phyloP scores from a whole-genome alignment of 1,284 basidiomycete species.

The Cutaneotrichosporon sp. region DNA sequence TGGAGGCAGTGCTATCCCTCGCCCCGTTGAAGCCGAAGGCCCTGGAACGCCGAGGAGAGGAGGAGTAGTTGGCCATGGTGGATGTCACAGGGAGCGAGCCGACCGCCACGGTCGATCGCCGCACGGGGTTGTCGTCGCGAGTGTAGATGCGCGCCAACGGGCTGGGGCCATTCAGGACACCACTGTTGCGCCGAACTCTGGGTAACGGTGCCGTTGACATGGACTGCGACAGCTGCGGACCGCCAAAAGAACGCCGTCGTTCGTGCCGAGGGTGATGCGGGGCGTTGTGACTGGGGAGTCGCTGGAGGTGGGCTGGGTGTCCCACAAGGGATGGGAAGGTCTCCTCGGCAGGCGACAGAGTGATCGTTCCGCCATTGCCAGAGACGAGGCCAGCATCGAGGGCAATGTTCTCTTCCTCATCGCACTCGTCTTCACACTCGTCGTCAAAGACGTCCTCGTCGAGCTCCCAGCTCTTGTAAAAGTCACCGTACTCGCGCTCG shows the following conservation, averaged over 20 bases:
- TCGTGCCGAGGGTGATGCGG: neutral
- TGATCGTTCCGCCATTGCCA: constrained; percentile 7
- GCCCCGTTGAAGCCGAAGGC: neutral
- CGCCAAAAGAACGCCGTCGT: neutral
- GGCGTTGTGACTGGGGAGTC: neutral
- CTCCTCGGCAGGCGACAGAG: constrained; percentile 12
- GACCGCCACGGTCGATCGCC: constrained; percentile 10
- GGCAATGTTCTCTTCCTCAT: constrained; percentile 10
- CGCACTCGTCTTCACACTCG: constrained; percentile 24
- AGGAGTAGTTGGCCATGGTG: neutral
- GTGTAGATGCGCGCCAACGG: constrained; percentile 48
- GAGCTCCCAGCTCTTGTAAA: constrained; percentile 49
- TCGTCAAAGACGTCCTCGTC: constrained; percentile 55
- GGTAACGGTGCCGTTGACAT: constrained; percentile 9
- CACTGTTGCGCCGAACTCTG: constrained; percentile 32
- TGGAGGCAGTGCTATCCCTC: neutral
- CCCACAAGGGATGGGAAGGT: constrained; percentile 7
- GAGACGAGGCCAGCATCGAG: constrained; percentile 20
- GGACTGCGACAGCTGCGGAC: neutral
- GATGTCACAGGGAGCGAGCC: constrained; percentile 21
- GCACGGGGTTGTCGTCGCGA: constrained; percentile 1
- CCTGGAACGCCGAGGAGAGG: constrained; percentile 20
- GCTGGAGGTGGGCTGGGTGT: neutral
- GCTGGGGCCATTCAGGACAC: constrained; percentile 41
- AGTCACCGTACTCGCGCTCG: constrained; percentile 63